Conservation (phyloP, 169 alveolate genomes). For the Cryptosporidium ryanae region DNA sequence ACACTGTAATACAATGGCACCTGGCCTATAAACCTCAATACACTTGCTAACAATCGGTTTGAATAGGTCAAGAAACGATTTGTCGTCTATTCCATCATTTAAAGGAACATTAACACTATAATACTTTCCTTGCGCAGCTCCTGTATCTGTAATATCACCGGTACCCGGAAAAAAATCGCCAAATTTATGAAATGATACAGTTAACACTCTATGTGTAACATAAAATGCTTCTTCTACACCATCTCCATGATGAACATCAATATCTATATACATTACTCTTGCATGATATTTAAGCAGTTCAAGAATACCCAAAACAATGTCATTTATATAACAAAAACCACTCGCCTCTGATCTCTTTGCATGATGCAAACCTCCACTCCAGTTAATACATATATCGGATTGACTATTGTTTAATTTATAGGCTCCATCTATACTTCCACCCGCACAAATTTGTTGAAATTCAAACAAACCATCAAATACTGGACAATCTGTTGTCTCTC, state of each 20-base stretch:
- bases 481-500: constrained; percentile 97
- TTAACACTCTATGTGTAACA: constrained; percentile 97
- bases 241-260: constrained; percentile 99
- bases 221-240: constrained; percentile 99
- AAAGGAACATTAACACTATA: constrained; percentile 98
- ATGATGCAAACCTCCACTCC: constrained; percentile 99
- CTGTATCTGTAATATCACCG: constrained; percentile 96
- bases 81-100: constrained; percentile 97
- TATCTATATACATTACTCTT: constrained; percentile 98
- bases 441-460: constrained; percentile 96
- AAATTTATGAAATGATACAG: constrained; percentile 97
- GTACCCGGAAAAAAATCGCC: constrained; percentile 99
- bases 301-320: constrained; percentile 96
- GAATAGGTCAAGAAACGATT: constrained; percentile 90
- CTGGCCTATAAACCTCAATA: constrained; percentile 95
- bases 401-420: constrained; percentile 91
- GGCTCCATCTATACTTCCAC: constrained; percentile 98
- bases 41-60: constrained; percentile 93
- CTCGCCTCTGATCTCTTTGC: constrained; percentile 97
- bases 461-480: constrained; percentile 97
- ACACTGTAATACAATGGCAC: constrained; percentile 97
- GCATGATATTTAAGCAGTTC: constrained; percentile 97
- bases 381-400: constrained; percentile 95
- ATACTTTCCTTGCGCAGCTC: constrained; percentile 93
- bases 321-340: constrained; percentile 99